Conservation (phyloP, 2,329 filamentous ascomycete genomes). For the Talaromyces sp. region DNA sequence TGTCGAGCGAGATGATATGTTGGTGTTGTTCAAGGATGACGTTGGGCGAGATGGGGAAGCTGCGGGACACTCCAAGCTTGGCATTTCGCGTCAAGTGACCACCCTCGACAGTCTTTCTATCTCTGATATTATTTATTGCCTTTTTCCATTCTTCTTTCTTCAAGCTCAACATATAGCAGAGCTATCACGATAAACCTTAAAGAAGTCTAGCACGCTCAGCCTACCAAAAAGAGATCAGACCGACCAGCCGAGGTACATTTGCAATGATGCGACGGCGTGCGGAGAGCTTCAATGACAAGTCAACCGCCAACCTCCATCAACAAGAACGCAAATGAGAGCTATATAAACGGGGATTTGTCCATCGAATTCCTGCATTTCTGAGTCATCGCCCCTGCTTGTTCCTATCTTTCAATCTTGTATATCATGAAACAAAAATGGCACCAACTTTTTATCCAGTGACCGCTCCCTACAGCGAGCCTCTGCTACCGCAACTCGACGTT, state of each 20-base stretch:
- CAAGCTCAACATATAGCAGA: neutral
- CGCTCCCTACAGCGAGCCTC: slow-evolving; percentile 40
- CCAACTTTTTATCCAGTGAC: slow-evolving; percentile 22
- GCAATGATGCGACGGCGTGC: neutral
- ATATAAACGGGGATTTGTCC: neutral
- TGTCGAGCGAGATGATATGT: neutral
- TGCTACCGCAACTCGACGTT: slow-evolving; percentile 47
- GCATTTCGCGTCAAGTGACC: neutral
- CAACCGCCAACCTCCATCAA: neutral
- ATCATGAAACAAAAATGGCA: slow-evolving; percentile 4
- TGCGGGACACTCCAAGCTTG: slow-evolving; percentile 3
- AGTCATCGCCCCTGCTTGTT: neutral
- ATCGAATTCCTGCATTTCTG: neutral
- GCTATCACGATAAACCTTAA: neutral
- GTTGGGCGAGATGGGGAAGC: neutral
- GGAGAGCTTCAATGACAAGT: slow-evolving; percentile 2
- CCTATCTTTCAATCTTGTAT: neutral
- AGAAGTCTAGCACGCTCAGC: neutral
- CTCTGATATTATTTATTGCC: neutral
- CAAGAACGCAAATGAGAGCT: neutral
- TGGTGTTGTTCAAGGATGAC: neutral
- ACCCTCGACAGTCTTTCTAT: neutral
- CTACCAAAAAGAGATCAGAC: neutral
- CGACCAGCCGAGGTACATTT: slow-evolving; percentile 7
- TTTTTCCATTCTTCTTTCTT: neutral